Base-by-base conservation (phyloP, 768 basidiomycete genomes). In the Plicaturopsis crispa region DNA sequence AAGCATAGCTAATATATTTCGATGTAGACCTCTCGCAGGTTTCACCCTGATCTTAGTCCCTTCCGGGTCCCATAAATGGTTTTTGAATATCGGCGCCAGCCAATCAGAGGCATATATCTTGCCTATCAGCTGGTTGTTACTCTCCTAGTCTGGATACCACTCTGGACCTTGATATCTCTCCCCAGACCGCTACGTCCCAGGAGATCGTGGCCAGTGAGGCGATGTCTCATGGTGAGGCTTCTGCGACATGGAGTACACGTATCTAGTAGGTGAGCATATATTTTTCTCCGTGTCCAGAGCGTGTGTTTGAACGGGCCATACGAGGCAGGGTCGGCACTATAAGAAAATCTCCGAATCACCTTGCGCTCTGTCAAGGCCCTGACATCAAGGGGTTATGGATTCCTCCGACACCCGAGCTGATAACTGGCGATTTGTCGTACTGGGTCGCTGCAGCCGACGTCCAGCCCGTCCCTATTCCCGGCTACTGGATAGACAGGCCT, bases 341-440 rank as follows among this genome's bases (percentile, higher is more conserved):
- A 11, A 34, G 45, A 5, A 38, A 28, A 31, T 42, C 48, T 19
- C 54, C 47, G 3, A 52, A 47, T 2, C 55, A 56, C 38, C 45
- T 14, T 3, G 42, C 48, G 3, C 48, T 56, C 19, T 31, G 26
- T 0, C 13, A 45, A 31, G 54, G 50, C 35, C 49, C 48, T 36
- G 52, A 47, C 0, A 40, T 54, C 12, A 50, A 59, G 36, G 53
- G 41, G 5, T 51, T 63, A 21, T 68, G 65, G 65, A 47, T 66
- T 6, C 51, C 59, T 1, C 52, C 54, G 7, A 48, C 55, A 5
- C 51, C 61, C 1, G 51, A 64, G 14, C 48, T 61, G 24, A 48
- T 67, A 18, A 44, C 39, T 2, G 60, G 60, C 7, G 54, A 65
- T 17, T 42, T 62, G 16, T 45, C 46, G 11, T 47, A 43, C 3